Evolutionary conservation across 208 protist species (phyloP), one percentile per base, ranked within the genome.

Genomic region (Crithidia brevicula): DNA sequence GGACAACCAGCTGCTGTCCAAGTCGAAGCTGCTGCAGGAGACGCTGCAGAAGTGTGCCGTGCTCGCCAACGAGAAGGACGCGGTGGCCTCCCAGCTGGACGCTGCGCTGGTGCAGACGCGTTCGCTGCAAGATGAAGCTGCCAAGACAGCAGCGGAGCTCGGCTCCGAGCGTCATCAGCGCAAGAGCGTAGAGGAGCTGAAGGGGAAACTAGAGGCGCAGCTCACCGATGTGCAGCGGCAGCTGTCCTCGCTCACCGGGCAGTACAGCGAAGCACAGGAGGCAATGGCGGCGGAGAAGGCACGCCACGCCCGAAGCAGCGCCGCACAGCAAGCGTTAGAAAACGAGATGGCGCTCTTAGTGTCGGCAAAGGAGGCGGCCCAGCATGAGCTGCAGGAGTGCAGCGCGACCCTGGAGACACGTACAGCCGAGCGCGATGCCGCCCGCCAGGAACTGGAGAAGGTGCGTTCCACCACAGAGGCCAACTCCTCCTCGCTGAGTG

Each of bases 61-160:
- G 13, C 40, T 85, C 15, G 30, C 66, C 11, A 82, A 72, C 34
- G 72, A 84, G 42, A 77, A 62, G 42, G 65, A 68, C 30, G 16
- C n/a, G 27, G 22, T 62, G 36, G 38, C 59, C 16, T 11, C 33
- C 2, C 45, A 64, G 27, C 43, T 62, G 15, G 42, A 78, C 20
- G n/a, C 53, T 16, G 47, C 46, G 4, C 51, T 66, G 36, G 34
- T 33, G 42, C 60, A 72, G 31, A 10, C 79, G 58, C 30, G 42
- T 34, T 51, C 64, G 34, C 23, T 69, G 20, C 40, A 77, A 22
- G 46, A 72, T n/a, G 34, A 59, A 3, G 42, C 66, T 13, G n/a
- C 36, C 9, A 43, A 63, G 59, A 49, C 49, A 3, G 62, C 73
- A 34, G 31, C 25, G 34, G 70, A 67, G 18, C 45, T 72, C 13